These are phyloP conservation scores for Adiantum capillusveneris DNA, from an alignment of 75 land plant species.

Conservation along the genomic window DNA sequence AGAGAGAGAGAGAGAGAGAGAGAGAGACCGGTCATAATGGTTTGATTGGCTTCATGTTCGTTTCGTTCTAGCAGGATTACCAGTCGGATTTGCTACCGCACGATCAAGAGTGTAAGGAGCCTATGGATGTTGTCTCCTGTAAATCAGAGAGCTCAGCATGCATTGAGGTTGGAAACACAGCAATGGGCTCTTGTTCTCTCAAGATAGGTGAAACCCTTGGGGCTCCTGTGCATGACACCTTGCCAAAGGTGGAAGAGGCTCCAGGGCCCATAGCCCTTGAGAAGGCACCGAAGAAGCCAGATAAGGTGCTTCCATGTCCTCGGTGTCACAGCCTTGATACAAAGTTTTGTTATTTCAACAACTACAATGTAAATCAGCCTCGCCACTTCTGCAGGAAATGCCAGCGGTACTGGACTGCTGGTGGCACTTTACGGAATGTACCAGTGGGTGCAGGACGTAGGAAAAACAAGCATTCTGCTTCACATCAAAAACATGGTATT, in stretches of 20 bases:
- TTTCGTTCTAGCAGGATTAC: too few species aligned
- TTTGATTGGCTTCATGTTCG: too few species aligned
- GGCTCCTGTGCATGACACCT: too few species aligned
- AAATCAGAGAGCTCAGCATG: too few species aligned
- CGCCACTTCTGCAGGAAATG: conserved; percentile 86
- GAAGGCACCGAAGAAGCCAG: conserved; percentile 64
- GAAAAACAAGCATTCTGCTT: conserved; percentile 53
- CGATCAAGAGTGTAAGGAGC: too few species aligned
- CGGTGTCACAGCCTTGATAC: conserved; percentile 86
- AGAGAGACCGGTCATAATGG: too few species aligned
- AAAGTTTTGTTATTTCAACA: conserved; percentile 82
- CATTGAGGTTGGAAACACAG: too few species aligned
- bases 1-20: too few species aligned
- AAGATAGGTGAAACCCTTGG: neutral
- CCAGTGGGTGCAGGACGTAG: conserved; percentile 93
- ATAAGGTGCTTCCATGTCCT: conserved; percentile 86
- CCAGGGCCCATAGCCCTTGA: conserved; percentile 18
- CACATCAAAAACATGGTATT: conserved; percentile 33
- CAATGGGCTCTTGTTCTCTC: too few species aligned
- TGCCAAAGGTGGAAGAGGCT: too few species aligned
- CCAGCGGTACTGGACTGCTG: conserved; percentile 90
- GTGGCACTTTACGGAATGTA: conserved; percentile 86
- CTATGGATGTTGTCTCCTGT: too few species aligned
- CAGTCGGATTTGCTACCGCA: too few species aligned
- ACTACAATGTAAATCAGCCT: conserved; percentile 82